These are phyloP conservation scores for Bipolaris victoriae DNA, from an alignment of 2,329 filamentous ascomycete species.

Conservation along the genomic window DNA sequence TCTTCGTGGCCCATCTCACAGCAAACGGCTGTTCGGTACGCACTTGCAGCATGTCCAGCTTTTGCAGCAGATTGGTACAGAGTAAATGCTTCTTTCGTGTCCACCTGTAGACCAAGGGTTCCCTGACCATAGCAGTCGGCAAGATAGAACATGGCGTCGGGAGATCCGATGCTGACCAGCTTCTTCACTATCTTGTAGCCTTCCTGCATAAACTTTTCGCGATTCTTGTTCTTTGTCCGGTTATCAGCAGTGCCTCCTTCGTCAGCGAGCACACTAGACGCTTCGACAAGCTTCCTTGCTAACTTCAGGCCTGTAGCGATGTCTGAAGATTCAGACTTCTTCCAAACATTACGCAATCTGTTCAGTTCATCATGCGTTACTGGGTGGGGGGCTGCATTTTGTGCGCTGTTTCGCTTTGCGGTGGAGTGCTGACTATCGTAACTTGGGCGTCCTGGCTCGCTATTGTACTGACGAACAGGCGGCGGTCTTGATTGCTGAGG, in stretches of 20 bases:
- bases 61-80: constrained; percentile 96
- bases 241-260: constrained; percentile 75
- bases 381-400: constrained; percentile 51
- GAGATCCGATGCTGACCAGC: constrained; percentile 72
- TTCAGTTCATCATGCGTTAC: constrained; percentile 83
- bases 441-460: constrained; percentile 48
- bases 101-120: constrained; percentile 75
- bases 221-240: constrained; percentile 65
- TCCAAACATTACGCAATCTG: constrained; percentile 70
- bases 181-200: constrained; percentile 93
- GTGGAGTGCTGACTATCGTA: constrained; percentile 30
- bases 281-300: constrained; percentile 85
- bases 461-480: constrained; percentile 61
- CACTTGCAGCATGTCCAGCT: constrained; percentile 80
- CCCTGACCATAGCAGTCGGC: constrained; percentile 90
- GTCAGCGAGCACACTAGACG: constrained; percentile 77
- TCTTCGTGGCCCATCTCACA: constrained; percentile 96
- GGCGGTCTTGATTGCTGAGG: constrained; percentile 51
- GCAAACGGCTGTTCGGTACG: constrained; percentile 94
- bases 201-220: constrained; percentile 84
- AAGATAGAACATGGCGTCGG: constrained; percentile 90
- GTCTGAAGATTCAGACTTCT: constrained; percentile 71
- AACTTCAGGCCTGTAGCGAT: constrained; percentile 72
- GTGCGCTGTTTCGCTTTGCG: constrained; percentile 31
- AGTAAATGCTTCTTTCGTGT: constrained; percentile 90